Base-by-base conservation (phyloP, 1,139 yeast species). In the Taphrina communis region DNA sequence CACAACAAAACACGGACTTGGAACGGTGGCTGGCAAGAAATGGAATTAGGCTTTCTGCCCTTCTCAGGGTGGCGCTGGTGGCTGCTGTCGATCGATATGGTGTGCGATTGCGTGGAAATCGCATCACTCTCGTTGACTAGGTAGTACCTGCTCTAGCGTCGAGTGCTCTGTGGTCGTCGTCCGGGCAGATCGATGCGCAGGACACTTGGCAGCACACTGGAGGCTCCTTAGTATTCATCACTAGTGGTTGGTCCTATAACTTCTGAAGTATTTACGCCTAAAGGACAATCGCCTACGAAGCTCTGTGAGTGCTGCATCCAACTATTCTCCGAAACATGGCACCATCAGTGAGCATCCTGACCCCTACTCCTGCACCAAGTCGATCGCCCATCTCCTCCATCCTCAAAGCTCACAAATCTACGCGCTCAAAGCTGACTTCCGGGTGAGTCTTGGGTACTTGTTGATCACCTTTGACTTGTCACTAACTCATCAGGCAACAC, bases 311-410 rank as follows among this genome's bases (percentile, higher is more conserved):
- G 31, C 31, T 25, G 31, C 31, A 25, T 25, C 31, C 31, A 25
- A 25, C 31, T 25, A 25, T 25, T 25, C 31, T 25, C 31, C 31
- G 31, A 25, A 25, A 25, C 4, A 50, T 58, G 62, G 62, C 62
- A 11, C 62, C 62, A 7, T 58, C 62, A 5, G 62, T 58, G 3
- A 58, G 52, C 53, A 35, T 58, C 21, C 53, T 58, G 31, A 21
- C 42, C n/a, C 7, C 62, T 31, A 12, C 31, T 8, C 60, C 60
- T 6, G 17, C 60, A 19, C 46, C 46, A 11, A 35, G 44, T 19
- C 60, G 39, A 56, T 38, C 51, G 41, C 62, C 51, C 53, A 39
- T 46, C 19, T 42, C 62, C 25, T 46, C 62, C 11, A 58, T 58
- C 9, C 39, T 58, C 41, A 58, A 58, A 21, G 53, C 53, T 8